Evolutionary conservation across 2,329 filamentous ascomycete genomes (phyloP).

Genomic region (Ascochyta koolunga): DNA sequence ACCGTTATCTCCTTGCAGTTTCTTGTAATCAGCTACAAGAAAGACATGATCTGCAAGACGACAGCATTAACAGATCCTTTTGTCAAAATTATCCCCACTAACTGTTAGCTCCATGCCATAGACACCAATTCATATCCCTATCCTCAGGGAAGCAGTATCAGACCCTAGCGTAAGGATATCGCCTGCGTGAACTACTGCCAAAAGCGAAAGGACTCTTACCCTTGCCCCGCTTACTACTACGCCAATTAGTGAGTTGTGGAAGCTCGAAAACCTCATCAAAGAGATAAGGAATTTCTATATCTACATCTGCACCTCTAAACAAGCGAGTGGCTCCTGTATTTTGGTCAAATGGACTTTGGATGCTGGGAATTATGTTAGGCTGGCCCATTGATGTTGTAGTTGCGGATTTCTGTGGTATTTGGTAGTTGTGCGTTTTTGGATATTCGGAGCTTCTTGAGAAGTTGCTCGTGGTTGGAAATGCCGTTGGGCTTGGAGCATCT

Average conservation of each 20-base stretch:
- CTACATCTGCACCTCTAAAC: no score
- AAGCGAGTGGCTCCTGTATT: no score
- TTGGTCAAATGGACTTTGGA: no score
- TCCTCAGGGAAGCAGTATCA: constrained; percentile 19
- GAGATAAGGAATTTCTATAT: no score
- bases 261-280: no score
- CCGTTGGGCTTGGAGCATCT: no score
- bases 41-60: constrained; percentile 22
- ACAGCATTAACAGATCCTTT: constrained; percentile 13
- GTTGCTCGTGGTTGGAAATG: no score
- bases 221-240: background rate
- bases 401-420: no score
- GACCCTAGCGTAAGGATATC: constrained; percentile 19
- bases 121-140: constrained; percentile 23
- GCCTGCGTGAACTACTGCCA: constrained; percentile 21
- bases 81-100: constrained; percentile 20
- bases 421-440: no score
- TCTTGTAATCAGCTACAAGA: constrained; percentile 23
- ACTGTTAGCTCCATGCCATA: constrained; percentile 27
- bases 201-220: constrained; percentile 15
- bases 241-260: background rate
- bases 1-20: constrained; percentile 12
- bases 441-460: no score
- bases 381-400: no score
- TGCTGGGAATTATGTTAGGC: no score